These are phyloP conservation scores for Stagonosporopsis rhizophila DNA, from an alignment of 2,329 filamentous ascomycete species.

Conservation along the genomic window DNA sequence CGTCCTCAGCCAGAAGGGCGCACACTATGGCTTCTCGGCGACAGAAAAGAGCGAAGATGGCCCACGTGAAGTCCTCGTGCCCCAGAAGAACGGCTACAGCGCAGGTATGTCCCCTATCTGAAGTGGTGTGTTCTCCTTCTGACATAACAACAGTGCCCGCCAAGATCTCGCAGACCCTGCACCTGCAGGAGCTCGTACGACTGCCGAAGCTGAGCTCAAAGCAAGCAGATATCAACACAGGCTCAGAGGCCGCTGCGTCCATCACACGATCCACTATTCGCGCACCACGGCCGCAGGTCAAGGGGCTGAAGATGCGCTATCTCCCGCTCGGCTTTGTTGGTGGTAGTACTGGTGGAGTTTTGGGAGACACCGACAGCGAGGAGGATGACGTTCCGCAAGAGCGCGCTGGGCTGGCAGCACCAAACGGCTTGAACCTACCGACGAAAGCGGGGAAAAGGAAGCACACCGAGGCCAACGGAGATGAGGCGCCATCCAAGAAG, in stretches of 20 bases:
- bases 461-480: slow-evolving; percentile 41
- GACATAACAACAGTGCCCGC: slow-evolving; percentile 29
- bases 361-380: slow-evolving; percentile 54
- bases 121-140: slow-evolving; percentile 4
- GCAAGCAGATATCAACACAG: slow-evolving; percentile 51
- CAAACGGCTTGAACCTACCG: slow-evolving; percentile 30
- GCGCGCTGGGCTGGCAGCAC: slow-evolving; percentile 34
- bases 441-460: slow-evolving; percentile 49
- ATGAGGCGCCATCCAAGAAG: slow-evolving; percentile 48
- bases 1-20: slow-evolving; percentile 68
- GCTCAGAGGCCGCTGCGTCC: slow-evolving; percentile 50
- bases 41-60: slow-evolving; percentile 59
- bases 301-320: slow-evolving; percentile 71
- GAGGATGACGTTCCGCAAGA: slow-evolving; percentile 46
- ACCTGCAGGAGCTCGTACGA: slow-evolving; percentile 68
- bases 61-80: slow-evolving; percentile 67
- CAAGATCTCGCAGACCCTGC: slow-evolving; percentile 65
- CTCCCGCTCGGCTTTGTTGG: slow-evolving; percentile 67
- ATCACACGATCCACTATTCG: slow-evolving; percentile 59
- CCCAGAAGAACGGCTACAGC: slow-evolving; percentile 63
- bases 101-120: slow-evolving; percentile 55
- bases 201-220: slow-evolving; percentile 55
- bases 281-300: slow-evolving; percentile 68
- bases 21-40: slow-evolving; percentile 67
- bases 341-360: slow-evolving; percentile 50